phyloP scores from a whole-genome alignment of 2,329 filamentous ascomycete species.

The Penicillium sp. region DNA sequence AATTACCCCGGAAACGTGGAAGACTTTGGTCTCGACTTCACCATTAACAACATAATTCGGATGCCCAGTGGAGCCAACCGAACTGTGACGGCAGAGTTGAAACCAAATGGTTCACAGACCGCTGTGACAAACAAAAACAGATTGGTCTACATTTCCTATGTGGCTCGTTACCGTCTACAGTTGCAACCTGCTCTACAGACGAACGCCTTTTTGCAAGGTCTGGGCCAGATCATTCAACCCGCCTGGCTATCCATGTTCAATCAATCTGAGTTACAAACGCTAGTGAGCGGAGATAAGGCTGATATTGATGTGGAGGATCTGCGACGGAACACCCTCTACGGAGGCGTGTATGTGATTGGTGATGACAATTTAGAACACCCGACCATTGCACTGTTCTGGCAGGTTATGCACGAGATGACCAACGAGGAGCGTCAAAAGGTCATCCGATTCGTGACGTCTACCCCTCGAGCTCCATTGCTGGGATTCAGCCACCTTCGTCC shows the following conservation, averaged over 20 bases:
- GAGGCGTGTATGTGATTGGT: slow-evolving; percentile 85
- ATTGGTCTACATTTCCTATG: slow-evolving; percentile 89
- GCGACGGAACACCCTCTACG: slow-evolving; percentile 78
- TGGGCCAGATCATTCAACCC: slow-evolving; percentile 84
- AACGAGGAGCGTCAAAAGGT: slow-evolving; percentile 81
- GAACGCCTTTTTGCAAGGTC: slow-evolving; percentile 79
- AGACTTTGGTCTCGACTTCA: slow-evolving; percentile 83
- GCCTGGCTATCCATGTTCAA: slow-evolving; percentile 99
- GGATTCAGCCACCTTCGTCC: slow-evolving; percentile 86
- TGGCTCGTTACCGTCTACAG: slow-evolving; percentile 82
- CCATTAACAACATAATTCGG: slow-evolving; percentile 69
- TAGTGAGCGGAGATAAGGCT: slow-evolving; percentile 83
- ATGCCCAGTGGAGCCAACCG: slow-evolving; percentile 54
- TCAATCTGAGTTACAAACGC: slow-evolving; percentile 86
- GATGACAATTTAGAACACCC: slow-evolving; percentile 84
- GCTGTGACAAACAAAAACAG: slow-evolving; percentile 89
- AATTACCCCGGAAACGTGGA: slow-evolving; percentile 79
- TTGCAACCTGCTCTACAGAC: slow-evolving; percentile 80
- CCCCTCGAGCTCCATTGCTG: slow-evolving; percentile 82
- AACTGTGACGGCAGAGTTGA: slow-evolving; percentile 72
- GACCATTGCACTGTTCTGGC: slow-evolving; percentile 85
- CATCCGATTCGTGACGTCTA: slow-evolving; percentile 93
- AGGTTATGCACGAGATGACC: slow-evolving; percentile 73
- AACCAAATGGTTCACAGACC: slow-evolving; percentile 72
- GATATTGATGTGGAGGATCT: slow-evolving; percentile 87